Evolutionary conservation across 208 protist species (phyloP), one percentile per base, ranked within the genome.

Genomic region (Leishmania major): DNA sequence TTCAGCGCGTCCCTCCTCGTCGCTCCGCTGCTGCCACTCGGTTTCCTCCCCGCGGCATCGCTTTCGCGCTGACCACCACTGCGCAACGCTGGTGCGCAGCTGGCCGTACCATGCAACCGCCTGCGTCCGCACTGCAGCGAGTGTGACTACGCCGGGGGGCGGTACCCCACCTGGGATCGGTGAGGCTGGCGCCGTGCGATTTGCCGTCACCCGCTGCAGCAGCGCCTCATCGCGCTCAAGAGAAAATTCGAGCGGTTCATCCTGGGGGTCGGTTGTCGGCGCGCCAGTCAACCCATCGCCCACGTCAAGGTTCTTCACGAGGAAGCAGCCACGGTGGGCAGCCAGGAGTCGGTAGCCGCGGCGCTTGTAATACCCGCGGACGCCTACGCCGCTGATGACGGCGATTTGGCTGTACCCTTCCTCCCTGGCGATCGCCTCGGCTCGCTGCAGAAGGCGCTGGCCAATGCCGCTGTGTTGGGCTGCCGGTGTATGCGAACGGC

Each of bases 361-460:
- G 40, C 97, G 98, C 69, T 91, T 88, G 88, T 99, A 99, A 91
- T 99, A 99, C 67, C 98, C 93, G 13, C 99, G 93, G 51, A 99
- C 99, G 17, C 99, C 99, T 43, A 99, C 98, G 59, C 99, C 99
- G 80, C 93, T 93, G 84, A 99, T 99, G n/a, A 99, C 99, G 31
- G 98, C 98, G 15, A 99, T 90, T 57, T 94, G 94, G 10, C 51
- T n/a, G 66, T 95, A 98, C 11, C 98, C 97, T 35, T 97, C 93
- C 71, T 96, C 94, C 66, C 89, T 87, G 6, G 99, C 98, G 53
- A 99, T 99, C 19, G 89, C 82, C 86, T 99, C 99, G 0, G 99
- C 99, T 51, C 99, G 97, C 81, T 96, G 91, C 88, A 99, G 99
- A 37, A 99, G 93, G 31, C 98, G 85, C 6, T 95, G 96, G 70